Percentiles rank a stretch among this genome's conserved stretches.
Evolutionary conservation across 306 rosid species (phyloP).

Genomic region (Prunus padus): DNA sequence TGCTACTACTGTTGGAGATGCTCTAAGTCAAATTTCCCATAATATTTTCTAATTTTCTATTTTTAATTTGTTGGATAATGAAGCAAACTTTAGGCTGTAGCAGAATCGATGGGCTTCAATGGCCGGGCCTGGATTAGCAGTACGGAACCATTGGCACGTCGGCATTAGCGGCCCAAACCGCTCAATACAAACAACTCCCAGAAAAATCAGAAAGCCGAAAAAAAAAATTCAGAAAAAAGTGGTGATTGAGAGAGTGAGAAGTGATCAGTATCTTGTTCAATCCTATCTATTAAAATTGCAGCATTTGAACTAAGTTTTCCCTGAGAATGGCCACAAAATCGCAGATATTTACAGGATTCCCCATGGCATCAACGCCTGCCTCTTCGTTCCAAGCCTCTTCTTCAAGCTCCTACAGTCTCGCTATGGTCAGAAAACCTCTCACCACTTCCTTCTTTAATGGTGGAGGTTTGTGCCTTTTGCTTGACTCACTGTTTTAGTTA

Average conservation of each 20-base stretch:
- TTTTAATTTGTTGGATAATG: no score
- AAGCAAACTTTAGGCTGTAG: no score
- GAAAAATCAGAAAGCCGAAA: background rate
- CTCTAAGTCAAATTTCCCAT: no score
- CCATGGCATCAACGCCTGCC: conserved; percentile 42
- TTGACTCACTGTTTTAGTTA: background rate
- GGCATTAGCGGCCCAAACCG: background rate
- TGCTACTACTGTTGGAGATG: no score
- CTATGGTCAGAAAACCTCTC: conserved; percentile 49
- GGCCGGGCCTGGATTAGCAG: background rate
- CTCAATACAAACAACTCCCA: background rate
- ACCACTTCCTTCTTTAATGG: conserved; percentile 55
- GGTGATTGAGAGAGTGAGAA: background rate
- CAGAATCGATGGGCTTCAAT: background rate
- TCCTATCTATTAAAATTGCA: conserved; percentile 15
- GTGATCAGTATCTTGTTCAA: conserved; percentile 1
- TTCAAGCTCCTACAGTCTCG: conserved; percentile 38
- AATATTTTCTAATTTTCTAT: no score
- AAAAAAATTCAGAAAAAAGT: background rate
- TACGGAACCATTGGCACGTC: background rate
- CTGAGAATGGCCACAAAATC: conserved; percentile 61
- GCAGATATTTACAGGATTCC: conserved; percentile 58
- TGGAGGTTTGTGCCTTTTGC: conserved; percentile 32
- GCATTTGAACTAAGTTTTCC: conserved; percentile 15
- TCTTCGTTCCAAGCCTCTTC: conserved; percentile 49